These are phyloP conservation scores for Dillenia turbinata DNA, from an alignment of 164 flowering plant species.

Conservation along the genomic window DNA sequence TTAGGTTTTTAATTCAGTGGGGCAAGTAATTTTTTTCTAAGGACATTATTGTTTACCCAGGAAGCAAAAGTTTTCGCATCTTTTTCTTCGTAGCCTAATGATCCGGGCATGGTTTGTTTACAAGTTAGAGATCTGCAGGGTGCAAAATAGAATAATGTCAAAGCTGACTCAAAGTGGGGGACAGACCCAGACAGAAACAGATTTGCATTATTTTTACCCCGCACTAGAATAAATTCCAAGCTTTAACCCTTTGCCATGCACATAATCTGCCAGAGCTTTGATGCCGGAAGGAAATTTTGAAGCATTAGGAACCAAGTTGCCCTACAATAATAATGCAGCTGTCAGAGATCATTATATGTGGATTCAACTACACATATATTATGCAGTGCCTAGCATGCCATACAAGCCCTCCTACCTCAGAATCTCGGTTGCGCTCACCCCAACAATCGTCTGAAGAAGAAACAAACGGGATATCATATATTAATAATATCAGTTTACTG, in stretches of 20 bases:
- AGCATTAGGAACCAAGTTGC: conserved; percentile 46
- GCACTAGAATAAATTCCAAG: conserved; percentile 70
- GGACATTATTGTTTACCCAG: conserved; percentile 32
- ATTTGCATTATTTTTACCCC: conserved; percentile 27
- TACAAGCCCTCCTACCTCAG: conserved; percentile 30
- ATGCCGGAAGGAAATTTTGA: conserved; percentile 65
- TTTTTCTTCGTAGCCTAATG: conserved; percentile 59
- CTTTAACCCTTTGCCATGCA: conserved; percentile 63
- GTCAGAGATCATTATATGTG: not conserved
- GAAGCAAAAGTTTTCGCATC: conserved; percentile 67
- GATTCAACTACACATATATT: too few species aligned
- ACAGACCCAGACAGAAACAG: not conserved
- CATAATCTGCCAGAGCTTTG: conserved; percentile 66
- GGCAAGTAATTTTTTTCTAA: too few species aligned
- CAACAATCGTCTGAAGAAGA: conserved; percentile 66
- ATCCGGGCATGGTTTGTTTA: conserved; percentile 64
- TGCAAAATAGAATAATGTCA: not conserved
- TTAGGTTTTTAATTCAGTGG: too few species aligned
- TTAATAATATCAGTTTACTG: not conserved
- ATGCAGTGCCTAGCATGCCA: not conserved
- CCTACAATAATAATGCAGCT: conserved; percentile 29
- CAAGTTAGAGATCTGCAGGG: conserved; percentile 44
- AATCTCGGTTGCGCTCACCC: conserved; percentile 56
- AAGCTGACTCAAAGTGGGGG: not conserved
- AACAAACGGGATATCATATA: not conserved